Evolutionary conservation across 1,139 yeast species (phyloP).

Genomic region (Nadsonia commutata): DNA sequence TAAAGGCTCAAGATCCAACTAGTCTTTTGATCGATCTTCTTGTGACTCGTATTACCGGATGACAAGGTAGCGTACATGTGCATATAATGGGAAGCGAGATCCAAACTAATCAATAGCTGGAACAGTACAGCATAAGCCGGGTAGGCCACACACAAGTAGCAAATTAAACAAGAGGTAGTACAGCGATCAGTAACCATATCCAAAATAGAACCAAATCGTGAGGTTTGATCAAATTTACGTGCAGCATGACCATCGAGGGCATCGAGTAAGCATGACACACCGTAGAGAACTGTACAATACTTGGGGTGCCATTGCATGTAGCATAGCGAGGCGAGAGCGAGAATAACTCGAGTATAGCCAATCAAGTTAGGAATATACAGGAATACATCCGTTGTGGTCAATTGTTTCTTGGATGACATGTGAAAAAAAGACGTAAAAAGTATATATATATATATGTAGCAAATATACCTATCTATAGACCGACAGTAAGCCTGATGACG

Average conservation of each 20-base stretch:
- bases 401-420: constrained; percentile 3
- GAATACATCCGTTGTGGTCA: constrained; percentile 39
- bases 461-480: too few species aligned
- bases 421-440: constrained; percentile 1
- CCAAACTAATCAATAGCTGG: constrained; percentile 77
- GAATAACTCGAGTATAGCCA: constrained; percentile 70
- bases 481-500: too few species aligned
- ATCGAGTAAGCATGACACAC: constrained; percentile 80
- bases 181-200: constrained; percentile 99
- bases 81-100: constrained; percentile 91
- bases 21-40: constrained; percentile 60
- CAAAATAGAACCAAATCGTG: constrained; percentile 87
- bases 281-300: constrained; percentile 61
- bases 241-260: constrained; percentile 98
- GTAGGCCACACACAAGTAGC: constrained; percentile 68
- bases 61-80: constrained; percentile 94
- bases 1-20: constrained; percentile 65
- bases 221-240: constrained; percentile 73
- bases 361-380: constrained; percentile 80
- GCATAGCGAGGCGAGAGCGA: constrained; percentile 66
- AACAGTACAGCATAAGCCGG: constrained; percentile 55
- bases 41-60: constrained; percentile 71
- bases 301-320: constrained; percentile 78
- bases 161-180: constrained; percentile 81
- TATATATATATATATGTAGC: too few species aligned